Conservation (phyloP, 2,329 filamentous ascomycete genomes). For the Beauveria scarabaeidicola region DNA sequence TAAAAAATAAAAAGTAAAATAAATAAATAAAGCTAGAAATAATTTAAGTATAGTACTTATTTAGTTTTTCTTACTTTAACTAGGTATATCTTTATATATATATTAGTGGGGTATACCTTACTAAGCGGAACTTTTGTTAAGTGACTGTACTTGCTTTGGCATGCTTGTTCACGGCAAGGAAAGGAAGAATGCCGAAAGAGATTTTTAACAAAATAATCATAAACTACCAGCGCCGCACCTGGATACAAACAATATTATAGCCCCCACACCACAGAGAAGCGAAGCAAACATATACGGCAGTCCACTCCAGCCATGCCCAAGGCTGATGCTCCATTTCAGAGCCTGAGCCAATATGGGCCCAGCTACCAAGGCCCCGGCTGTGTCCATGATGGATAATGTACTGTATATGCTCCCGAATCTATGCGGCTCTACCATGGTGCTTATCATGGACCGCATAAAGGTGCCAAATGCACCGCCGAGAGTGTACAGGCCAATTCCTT, state of each 20-base stretch:
- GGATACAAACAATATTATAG: background rate
- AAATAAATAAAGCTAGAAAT: too few species aligned
- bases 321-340: constrained; percentile 1
- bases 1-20: too few species aligned
- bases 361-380: background rate
- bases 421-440: constrained; percentile 5
- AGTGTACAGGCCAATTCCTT: background rate
- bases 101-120: too few species aligned
- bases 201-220: too few species aligned
- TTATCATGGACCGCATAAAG: constrained; percentile 6
- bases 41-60: too few species aligned
- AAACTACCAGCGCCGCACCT: too few species aligned
- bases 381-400: constrained; percentile 1
- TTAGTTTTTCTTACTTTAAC: too few species aligned
- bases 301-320: constrained; percentile 3
- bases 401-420: background rate
- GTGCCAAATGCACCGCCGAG: constrained; percentile 4
- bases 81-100: too few species aligned
- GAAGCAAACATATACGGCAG: constrained; percentile 3
- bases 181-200: too few species aligned
- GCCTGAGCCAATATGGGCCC: background rate
- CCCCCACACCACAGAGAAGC: background rate
- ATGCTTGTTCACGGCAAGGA: too few species aligned
- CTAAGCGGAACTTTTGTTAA: too few species aligned
- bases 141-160: too few species aligned